Conservation (phyloP, 2,329 filamentous ascomycete genomes). For the Apiospora malaysiana region DNA sequence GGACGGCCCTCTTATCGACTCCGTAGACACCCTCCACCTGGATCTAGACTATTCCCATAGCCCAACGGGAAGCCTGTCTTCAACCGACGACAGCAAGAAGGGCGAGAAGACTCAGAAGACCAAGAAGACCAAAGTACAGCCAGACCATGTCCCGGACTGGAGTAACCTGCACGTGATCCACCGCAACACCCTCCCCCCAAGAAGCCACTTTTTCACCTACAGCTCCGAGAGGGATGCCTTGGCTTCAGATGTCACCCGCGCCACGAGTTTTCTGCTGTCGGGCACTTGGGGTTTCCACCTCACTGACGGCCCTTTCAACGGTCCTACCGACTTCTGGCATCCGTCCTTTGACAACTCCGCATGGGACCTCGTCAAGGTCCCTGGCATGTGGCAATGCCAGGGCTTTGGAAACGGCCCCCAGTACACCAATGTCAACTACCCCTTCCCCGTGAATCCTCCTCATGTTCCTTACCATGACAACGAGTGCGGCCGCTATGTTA, state of each 20-base stretch:
- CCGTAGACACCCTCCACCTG: conserved; percentile 15
- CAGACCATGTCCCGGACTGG: conserved; percentile 58
- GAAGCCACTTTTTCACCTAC: conserved; percentile 63
- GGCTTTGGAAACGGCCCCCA: conserved; percentile 66
- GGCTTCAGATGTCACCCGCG: conserved; percentile 44
- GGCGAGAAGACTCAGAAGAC: not conserved
- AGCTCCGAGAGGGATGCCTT: conserved; percentile 55
- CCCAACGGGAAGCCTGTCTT: not conserved
- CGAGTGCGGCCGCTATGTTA: conserved; percentile 68
- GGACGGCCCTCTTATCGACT: not conserved
- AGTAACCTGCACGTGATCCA: conserved; percentile 66
- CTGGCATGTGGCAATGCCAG: conserved; percentile 71
- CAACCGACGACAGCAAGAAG: not conserved
- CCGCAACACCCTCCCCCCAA: conserved; percentile 62
- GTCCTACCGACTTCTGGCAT: conserved; percentile 48
- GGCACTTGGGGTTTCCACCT: conserved; percentile 61
- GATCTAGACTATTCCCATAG: not conserved
- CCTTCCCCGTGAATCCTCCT: conserved; percentile 69
- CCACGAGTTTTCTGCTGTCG: conserved; percentile 52
- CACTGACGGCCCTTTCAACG: conserved; percentile 51
- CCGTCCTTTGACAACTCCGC: conserved; percentile 42
- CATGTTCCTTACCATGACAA: conserved; percentile 69
- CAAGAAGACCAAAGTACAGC: conserved; percentile 30
- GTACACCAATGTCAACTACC: conserved; percentile 68
- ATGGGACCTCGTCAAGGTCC: conserved; percentile 61